Base-by-base conservation (phyloP, 2,329 filamentous ascomycete genomes). In the Hypomyces perniciosus region DNA sequence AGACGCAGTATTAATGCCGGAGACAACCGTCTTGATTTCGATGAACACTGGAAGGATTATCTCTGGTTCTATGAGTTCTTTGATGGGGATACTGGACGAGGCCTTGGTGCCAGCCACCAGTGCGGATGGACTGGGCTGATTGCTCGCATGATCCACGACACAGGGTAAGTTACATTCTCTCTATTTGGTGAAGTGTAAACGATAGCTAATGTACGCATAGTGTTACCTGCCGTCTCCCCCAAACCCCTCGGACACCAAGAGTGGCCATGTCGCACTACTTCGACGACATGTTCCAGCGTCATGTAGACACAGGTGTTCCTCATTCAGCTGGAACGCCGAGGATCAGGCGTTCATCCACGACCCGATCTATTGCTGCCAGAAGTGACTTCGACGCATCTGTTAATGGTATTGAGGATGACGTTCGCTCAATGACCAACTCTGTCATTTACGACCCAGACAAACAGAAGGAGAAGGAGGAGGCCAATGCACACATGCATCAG, bases 11-110 rank as follows among this genome's bases (percentile, higher is more conserved):
- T 95, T 74, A 95, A 97, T 62, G 85, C 81, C 50, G 86, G 88
- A 13, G 90, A 87, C 59, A 85, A 96, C 60, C 79, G 85, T 58
- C 83, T 96, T 31, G 90, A 97, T 71, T 96, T 88, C 63, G 90
- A 97, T 64, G 85, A 88, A 27, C 77, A 96, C 68, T 97, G 92
- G 92, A 92, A 86, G 68, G 91, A 72, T 48, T 63, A 68, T 44
- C 76, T 97, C 61, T 96, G 90, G 88, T 97, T 95, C 77, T 87
- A 95, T 65, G 92, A 97, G 68, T 97, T 95, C 76, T 97, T 97
- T 65, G 92, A 97, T 64, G 92, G 90, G 37, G 91, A 97, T 66
- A 85, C 78, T 46, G 92, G 92, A 10, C 86, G 90, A 58, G 92
- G 93, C 12, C 79, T 97, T 1, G 92, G 92, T 51, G 90, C 92